A percentile compares a stretch with the other conserved stretches of the same genome.
phyloP scores from a whole-genome alignment of 495 filamentous ascomycete genomes.

The Trichocladium uniseriatum region DNA sequence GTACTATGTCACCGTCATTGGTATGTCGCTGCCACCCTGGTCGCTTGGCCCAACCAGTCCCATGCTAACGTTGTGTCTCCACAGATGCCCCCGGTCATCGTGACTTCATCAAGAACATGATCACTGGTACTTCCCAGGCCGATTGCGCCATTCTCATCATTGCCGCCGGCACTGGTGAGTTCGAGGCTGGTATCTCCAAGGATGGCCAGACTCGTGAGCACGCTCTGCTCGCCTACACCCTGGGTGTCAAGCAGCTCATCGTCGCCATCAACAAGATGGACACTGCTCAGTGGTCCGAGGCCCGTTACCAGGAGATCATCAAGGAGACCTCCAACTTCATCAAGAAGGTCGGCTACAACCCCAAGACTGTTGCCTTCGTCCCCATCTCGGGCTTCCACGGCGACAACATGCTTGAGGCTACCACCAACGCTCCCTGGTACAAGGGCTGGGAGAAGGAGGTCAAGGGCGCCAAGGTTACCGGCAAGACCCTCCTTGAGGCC shows the following conservation, averaged over 20 bases:
- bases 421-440: conserved; percentile 98
- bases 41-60: not conserved
- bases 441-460: conserved; percentile 99
- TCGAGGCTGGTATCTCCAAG: conserved; percentile 99
- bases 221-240: conserved; percentile 99
- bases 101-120: conserved; percentile 99
- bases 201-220: conserved; percentile 99
- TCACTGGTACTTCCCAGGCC: conserved; percentile 99
- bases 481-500: conserved; percentile 98
- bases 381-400: conserved; percentile 99
- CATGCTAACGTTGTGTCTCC: conserved; percentile 10
- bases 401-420: conserved; percentile 97
- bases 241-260: conserved; percentile 99
- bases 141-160: conserved; percentile 99
- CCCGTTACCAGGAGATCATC: conserved; percentile 96
- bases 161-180: conserved; percentile 99
- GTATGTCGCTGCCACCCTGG: conserved; percentile 39
- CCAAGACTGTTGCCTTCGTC: conserved; percentile 95
- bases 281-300: conserved; percentile 96
- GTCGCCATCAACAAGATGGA: conserved; percentile 99
- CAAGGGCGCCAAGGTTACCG: conserved; percentile 79
- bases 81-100: conserved; percentile 96
- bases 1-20: conserved; percentile 99
- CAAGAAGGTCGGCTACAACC: conserved; percentile 99
- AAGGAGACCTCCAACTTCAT: conserved; percentile 99